Conservation (phyloP, 1,284 basidiomycete species). For the Waitea zeae region DNA sequence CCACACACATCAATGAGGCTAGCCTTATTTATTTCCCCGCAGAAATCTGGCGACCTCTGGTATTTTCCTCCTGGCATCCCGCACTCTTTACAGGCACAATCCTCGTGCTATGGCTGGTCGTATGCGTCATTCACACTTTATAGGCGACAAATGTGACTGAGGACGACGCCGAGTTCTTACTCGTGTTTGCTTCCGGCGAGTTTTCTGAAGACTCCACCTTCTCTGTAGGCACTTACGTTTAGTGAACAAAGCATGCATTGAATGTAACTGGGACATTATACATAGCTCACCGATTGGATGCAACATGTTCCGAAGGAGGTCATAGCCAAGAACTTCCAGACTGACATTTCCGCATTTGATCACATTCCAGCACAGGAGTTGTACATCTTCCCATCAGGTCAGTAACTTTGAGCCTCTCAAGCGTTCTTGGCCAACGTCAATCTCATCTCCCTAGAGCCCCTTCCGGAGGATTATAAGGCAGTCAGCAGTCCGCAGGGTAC, state of each 20-base stretch:
- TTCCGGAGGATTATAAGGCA: slow-evolving; percentile 19
- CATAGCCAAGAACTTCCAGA: slow-evolving; percentile 55
- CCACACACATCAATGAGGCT: too few relatives aligned
- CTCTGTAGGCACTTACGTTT: slow-evolving; percentile 19
- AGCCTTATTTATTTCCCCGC: slow-evolving; percentile 2
- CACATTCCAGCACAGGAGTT: slow-evolving; percentile 40
- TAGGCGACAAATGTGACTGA: slow-evolving; percentile 42
- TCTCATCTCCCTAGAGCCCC: slow-evolving; percentile 14
- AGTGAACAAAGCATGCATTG: background rate
- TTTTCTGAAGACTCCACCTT: slow-evolving; percentile 59
- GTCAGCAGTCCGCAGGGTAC: slow-evolving; percentile 31
- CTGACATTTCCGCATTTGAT: slow-evolving; percentile 31
- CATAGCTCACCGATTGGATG: slow-evolving; percentile 44
- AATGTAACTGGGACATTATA: background rate
- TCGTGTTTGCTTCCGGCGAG: slow-evolving; percentile 48
- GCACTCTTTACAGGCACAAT: slow-evolving; percentile 44
- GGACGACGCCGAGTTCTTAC: slow-evolving; percentile 50
- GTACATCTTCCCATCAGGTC: slow-evolving; percentile 50
- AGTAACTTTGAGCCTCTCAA: slow-evolving; percentile 6
- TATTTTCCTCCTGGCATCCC: slow-evolving; percentile 52
- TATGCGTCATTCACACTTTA: slow-evolving; percentile 29
- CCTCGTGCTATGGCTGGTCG: too few relatives aligned
- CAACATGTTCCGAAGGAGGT: slow-evolving; percentile 45
- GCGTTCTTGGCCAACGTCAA: slow-evolving; percentile 4
- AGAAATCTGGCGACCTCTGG: slow-evolving; percentile 26